Evolutionary conservation across 441 rosid species (phyloP), one percentile per base, ranked within the genome.

Genomic region (Raphanus hybrid): DNA sequence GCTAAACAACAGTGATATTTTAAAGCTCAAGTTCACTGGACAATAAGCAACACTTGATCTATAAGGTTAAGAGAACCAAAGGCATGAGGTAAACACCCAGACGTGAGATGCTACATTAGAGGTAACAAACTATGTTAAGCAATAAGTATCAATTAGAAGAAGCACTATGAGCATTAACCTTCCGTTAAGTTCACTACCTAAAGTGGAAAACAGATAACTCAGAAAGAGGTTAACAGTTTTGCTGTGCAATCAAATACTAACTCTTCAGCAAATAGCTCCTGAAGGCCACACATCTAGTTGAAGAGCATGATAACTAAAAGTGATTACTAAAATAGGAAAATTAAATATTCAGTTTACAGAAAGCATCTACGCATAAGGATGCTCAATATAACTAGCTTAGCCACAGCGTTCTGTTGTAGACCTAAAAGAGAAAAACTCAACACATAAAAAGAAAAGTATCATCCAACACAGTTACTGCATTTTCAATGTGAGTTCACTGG

Each of bases 321-420:
- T 1, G 11, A 14, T 7, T 14, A 8, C 48, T 63, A 15, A 2
- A 34, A 63, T 8, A 63, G 45, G 6, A 62, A 34, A 34, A 2
- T 2, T n/a, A n/a, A 61, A 11, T 62, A 5, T 48, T 62, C 3
- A 32, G 66, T 62, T 61, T 7, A 32, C 20, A 29, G 23, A 16
- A 63, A 15, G 26, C 67, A 62, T 63, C 67, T 34, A 63, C 7
- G 7, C 67, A 63, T 63, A 34, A 3, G 3, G 54, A 15, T 48
- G 4, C 54, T 48, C 58, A 52, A 52, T 14, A 52, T 8, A 52
- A 57, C 18, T 20, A 2, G 35, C 64, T 39, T 35, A 16, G 50
- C 54, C 65, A 55, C 64, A 70, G 9, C 34, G 6, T 57, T 55
- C 58, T 52, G 5, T 57, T 48, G n/a, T 58, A 48, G 14, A 67